Evolutionary conservation across 2,329 filamentous ascomycete species (phyloP).

Genomic region (Podosphaera fusca): DNA sequence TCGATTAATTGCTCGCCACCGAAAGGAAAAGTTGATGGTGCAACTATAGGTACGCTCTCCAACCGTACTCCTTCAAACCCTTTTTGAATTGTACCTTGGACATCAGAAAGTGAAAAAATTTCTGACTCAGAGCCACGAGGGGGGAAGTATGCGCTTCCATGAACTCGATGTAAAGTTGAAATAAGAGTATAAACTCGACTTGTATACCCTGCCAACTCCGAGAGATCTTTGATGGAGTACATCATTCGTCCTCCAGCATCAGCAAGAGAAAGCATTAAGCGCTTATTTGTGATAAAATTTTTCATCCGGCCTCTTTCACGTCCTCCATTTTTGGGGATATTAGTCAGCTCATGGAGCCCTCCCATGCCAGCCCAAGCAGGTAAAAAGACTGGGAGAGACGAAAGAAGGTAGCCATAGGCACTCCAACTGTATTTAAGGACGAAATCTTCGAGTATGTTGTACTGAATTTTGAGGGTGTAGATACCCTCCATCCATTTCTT

Average conservation of each 20-base stretch:
- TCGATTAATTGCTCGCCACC: slow-evolving; percentile 84
- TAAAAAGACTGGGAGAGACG: slow-evolving; percentile 79
- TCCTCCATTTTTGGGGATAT: slow-evolving; percentile 25
- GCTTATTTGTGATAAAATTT: slow-evolving; percentile 97
- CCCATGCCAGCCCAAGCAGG: slow-evolving; percentile 81
- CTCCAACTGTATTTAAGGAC: slow-evolving; percentile 98
- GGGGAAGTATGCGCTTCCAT: slow-evolving; percentile 68
- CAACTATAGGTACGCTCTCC: slow-evolving; percentile 81
- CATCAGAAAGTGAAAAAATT: slow-evolving; percentile 70
- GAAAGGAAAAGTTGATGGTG: slow-evolving; percentile 66
- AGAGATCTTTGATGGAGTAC: slow-evolving; percentile 97
- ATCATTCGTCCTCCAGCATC: slow-evolving; percentile 96
- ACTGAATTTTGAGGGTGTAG: slow-evolving; percentile 90
- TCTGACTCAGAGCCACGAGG: slow-evolving; percentile 45
- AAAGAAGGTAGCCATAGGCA: slow-evolving; percentile 84
- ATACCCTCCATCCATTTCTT: slow-evolving; percentile 97
- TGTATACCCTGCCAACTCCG: slow-evolving; percentile 86
- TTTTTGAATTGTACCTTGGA: slow-evolving; percentile 81
- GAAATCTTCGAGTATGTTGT: slow-evolving; percentile 97
- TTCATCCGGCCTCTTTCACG: slow-evolving; percentile 79
- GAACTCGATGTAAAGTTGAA: slow-evolving; percentile 78
- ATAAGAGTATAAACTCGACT: slow-evolving; percentile 90
- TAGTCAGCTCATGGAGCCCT: slow-evolving; percentile 43
- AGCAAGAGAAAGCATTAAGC: slow-evolving; percentile 88
- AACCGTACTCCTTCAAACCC: slow-evolving; percentile 87